A percentile compares a stretch with the other conserved stretches of the same genome.
Conservation (phyloP, 2,329 filamentous ascomycete genomes). For the Ophiostoma triangulosporum region DNA sequence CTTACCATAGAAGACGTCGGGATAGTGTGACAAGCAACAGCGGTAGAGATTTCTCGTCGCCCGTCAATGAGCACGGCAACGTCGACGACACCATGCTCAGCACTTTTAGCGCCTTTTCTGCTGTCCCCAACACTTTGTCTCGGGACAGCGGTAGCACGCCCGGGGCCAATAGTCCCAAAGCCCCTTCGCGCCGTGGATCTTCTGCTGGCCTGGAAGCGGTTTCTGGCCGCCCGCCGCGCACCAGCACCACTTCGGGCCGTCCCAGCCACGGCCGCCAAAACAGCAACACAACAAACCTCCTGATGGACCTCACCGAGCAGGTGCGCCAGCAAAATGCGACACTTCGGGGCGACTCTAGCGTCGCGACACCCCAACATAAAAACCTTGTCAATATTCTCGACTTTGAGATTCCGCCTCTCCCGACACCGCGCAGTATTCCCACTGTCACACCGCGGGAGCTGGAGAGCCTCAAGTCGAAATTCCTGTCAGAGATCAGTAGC, state of each 20-base stretch:
- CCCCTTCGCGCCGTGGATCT: not conserved
- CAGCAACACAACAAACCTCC: conserved; percentile 58
- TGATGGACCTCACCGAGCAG: conserved; percentile 81
- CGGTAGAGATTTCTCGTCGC: conserved; percentile 1
- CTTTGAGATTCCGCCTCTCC: conserved; percentile 86
- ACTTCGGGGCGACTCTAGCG: conserved; percentile 18
- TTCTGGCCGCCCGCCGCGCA: not conserved
- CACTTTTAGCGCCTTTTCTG: conserved; percentile 80
- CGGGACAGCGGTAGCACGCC: not conserved
- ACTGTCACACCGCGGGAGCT: conserved; percentile 84
- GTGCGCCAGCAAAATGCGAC: conserved; percentile 29
- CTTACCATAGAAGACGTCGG: conserved; percentile 17
- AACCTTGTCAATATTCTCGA: conserved; percentile 60
- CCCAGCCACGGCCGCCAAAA: conserved; percentile 26
- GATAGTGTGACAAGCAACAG: not conserved
- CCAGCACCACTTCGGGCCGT: conserved; percentile 17
- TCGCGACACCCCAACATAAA: conserved; percentile 31
- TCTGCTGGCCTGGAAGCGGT: not conserved
- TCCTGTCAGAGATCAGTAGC: conserved; percentile 87
- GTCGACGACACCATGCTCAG: conserved; percentile 65
- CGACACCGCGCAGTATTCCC: conserved; percentile 82
- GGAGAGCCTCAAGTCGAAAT: conserved; percentile 80
- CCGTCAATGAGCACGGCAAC: conserved; percentile 28
- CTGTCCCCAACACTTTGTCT: conserved; percentile 52
- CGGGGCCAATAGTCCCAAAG: conserved; percentile 48